Percentiles rank a stretch among this genome's conserved stretches.
Evolutionary conservation across 176 grass and related monocot genomes (phyloP).

Genomic region (Themeda triandra): DNA sequence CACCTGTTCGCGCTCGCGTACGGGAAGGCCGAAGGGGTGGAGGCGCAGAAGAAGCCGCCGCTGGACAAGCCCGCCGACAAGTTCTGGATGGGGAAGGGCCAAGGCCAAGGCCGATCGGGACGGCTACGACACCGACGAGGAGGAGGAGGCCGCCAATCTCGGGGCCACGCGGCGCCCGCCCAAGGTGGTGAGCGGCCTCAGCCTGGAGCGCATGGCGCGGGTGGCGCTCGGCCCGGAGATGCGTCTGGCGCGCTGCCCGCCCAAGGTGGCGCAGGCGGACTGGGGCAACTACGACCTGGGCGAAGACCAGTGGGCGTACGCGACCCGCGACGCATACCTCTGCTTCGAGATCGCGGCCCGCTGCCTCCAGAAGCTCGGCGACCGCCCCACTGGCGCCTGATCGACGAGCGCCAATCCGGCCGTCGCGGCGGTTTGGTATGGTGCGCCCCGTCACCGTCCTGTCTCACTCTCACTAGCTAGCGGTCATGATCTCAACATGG

Average conservation of each 20-base stretch:
- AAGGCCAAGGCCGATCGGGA: constrained; percentile 17
- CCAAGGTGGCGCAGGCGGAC: constrained; percentile 5
- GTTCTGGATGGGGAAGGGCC: constrained; percentile 14
- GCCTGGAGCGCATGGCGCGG: constrained; percentile 33
- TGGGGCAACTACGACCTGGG: not conserved
- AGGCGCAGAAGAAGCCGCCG: not conserved
- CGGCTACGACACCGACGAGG: not conserved
- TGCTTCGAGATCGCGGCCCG: constrained; percentile 34
- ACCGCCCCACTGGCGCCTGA: not conserved
- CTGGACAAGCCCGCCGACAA: too few relatives aligned
- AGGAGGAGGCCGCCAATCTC: not conserved
- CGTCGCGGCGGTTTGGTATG: not conserved
- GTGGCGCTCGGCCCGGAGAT: constrained; percentile 37
- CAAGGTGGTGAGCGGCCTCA: constrained; percentile 25
- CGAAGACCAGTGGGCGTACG: constrained; percentile 1
- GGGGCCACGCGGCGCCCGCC: not conserved
- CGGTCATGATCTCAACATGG: constrained; percentile 24
- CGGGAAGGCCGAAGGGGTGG: not conserved
- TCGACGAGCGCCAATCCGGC: not conserved
- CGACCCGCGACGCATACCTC: constrained; percentile 26
- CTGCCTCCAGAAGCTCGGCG: constrained; percentile 26
- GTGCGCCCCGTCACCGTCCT: not conserved
- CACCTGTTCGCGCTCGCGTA: constrained; percentile 27
- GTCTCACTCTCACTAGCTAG: constrained; percentile 1
- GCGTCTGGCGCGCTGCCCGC: constrained; percentile 8